Conservation (phyloP, 495 filamentous ascomycete genomes). For the Daldinia loculata region DNA sequence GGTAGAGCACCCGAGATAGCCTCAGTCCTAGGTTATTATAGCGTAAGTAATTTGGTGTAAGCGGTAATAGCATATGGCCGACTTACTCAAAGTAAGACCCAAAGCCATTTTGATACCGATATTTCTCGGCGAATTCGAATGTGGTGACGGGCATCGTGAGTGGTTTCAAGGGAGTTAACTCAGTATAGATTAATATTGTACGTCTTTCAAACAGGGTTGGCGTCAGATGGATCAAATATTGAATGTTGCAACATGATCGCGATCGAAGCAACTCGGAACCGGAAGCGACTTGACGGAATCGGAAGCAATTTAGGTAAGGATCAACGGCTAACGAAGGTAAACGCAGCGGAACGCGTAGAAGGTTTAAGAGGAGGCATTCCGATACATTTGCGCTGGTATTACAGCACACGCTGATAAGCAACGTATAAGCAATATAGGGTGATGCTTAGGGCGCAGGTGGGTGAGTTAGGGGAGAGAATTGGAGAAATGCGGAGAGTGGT, state of each 20-base stretch:
- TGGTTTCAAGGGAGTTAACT: background rate
- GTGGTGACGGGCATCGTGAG: constrained; percentile 65
- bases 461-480: background rate
- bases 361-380: constrained; percentile 2
- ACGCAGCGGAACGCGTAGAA: constrained; percentile 23
- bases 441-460: background rate
- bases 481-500: constrained; percentile 33
- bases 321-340: constrained; percentile 39
- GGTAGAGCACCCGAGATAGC: constrained; percentile 59
- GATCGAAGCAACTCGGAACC: background rate
- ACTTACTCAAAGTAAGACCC: constrained; percentile 68
- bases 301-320: constrained; percentile 12
- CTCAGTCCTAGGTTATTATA: constrained; percentile 50
- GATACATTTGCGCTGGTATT: background rate
- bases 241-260: constrained; percentile 14
- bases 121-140: constrained; percentile 65
- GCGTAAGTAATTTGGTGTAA: constrained; percentile 9
- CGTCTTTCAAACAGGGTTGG: background rate
- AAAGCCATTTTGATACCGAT: constrained; percentile 75
- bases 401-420: background rate
- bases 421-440: background rate
- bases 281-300: background rate
- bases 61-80: background rate
- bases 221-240: constrained; percentile 1
- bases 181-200: constrained; percentile 16